Conservation (phyloP, 768 basidiomycete species). For the Mycena alexandri region DNA sequence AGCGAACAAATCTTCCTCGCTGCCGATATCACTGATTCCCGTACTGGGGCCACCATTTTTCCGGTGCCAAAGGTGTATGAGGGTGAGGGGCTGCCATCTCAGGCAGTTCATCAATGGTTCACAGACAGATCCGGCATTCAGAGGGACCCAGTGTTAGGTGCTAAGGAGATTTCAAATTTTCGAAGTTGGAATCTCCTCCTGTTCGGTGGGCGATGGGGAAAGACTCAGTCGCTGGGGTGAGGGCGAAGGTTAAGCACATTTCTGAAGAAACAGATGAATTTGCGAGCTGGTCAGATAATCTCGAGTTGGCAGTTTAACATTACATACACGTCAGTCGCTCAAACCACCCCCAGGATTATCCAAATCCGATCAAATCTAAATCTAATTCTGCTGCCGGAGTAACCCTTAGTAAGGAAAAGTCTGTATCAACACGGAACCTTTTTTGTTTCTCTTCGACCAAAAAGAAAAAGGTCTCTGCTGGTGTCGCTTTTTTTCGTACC, state of each 20-base stretch:
- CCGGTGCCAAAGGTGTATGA: constrained; percentile 9
- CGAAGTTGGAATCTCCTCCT: constrained; percentile 13
- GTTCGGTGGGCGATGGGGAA: constrained; percentile 26
- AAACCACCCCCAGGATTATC: no score
- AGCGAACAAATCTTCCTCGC: no score
- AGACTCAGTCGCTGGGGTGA: constrained; percentile 5
- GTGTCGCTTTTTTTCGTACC: no score
- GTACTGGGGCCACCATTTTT: not conserved
- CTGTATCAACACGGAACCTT: no score
- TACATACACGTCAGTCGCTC: no score
- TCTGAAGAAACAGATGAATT: constrained; percentile 15
- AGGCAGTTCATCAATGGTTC: constrained; percentile 12
- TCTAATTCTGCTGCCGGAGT: no score
- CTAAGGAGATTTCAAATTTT: constrained; percentile 19
- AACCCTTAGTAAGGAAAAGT: no score
- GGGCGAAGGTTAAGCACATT: not conserved
- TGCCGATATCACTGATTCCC: no score
- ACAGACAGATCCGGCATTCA: constrained; percentile 19
- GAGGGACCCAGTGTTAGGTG: constrained; percentile 16
- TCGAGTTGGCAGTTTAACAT: constrained; percentile 17
- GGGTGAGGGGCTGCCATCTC: constrained; percentile 6
- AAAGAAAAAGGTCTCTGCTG: no score
- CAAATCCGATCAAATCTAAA: no score
- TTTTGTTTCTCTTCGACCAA: no score
- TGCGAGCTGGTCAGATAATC: constrained; percentile 29